phyloP scores from a whole-genome alignment of 768 basidiomycete species.

The Coprinellus micaceus region DNA sequence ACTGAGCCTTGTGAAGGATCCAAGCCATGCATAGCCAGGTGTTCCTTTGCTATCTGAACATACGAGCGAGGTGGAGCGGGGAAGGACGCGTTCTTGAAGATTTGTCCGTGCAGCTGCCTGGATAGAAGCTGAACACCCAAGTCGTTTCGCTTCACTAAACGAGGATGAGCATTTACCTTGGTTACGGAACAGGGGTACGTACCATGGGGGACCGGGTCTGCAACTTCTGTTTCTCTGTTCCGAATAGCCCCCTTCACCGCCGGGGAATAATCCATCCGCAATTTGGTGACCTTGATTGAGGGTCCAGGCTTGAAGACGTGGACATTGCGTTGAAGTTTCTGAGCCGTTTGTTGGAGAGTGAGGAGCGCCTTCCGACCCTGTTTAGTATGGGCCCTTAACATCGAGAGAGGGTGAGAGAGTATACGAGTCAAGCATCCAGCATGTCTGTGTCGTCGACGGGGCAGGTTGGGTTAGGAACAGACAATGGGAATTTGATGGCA shows the following conservation, averaged over 20 bases:
- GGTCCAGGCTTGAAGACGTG: neutral
- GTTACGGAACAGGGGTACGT: neutral
- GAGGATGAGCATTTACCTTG: neutral
- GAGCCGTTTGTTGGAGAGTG: neutral
- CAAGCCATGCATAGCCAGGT: constrained; percentile 78
- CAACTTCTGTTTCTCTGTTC: neutral
- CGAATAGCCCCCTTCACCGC: neutral
- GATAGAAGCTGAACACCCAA: constrained; percentile 94
- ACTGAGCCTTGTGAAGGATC: constrained; percentile 76
- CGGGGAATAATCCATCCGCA: neutral
- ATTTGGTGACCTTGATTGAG: neutral
- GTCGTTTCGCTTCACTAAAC: constrained; percentile 68
- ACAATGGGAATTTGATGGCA: neutral
- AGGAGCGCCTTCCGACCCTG: neutral
- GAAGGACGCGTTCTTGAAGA: constrained; percentile 70
- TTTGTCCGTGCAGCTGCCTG: constrained; percentile 71
- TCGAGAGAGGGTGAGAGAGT: neutral
- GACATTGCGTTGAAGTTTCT: neutral
- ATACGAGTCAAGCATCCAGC: neutral
- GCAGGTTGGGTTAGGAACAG: neutral
- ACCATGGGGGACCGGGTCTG: neutral
- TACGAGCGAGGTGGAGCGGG: constrained; percentile 57
- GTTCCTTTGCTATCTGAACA: constrained; percentile 73
- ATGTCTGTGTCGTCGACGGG: neutral
- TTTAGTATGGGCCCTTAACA: neutral